phyloP scores from a whole-genome alignment of 2,329 filamentous ascomycete species.

The Zymoseptoria passerinii region DNA sequence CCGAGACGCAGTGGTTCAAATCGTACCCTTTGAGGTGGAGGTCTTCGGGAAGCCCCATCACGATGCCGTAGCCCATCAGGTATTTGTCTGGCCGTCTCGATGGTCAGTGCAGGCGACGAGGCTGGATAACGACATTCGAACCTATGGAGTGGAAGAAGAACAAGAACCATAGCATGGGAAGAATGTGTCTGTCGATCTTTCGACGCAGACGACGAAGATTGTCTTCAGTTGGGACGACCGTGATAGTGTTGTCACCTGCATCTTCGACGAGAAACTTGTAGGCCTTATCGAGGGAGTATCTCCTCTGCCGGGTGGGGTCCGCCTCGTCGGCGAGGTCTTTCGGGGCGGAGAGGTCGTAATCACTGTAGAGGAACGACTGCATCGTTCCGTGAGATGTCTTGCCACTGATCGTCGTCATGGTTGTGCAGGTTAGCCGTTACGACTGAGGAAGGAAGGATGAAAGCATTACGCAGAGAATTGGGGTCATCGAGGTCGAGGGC shows the following conservation, averaged over 20 bases:
- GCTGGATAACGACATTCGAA: neutral
- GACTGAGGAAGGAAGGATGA: neutral
- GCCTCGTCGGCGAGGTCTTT: neutral
- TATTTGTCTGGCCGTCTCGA: neutral
- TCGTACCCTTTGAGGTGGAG: slow-evolving; percentile 13
- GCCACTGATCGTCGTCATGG: neutral
- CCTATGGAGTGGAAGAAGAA: slow-evolving; percentile 6
- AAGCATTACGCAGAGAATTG: too few species aligned
- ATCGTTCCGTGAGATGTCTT: neutral
- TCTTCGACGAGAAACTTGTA: slow-evolving; percentile 1
- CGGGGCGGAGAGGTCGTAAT: neutral
- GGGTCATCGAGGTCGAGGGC: too few species aligned
- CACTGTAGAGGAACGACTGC: neutral
- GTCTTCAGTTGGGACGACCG: slow-evolving; percentile 2
- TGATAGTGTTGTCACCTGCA: neutral
- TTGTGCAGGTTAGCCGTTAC: neutral
- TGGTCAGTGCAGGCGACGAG: neutral
- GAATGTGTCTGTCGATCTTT: slow-evolving; percentile 14
- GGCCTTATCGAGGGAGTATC: slow-evolving; percentile 3
- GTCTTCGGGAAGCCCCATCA: slow-evolving; percentile 49
- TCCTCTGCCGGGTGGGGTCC: neutral
- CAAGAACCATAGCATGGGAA: slow-evolving; percentile 8
- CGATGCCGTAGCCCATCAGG: slow-evolving; percentile 48
- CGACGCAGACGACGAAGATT: slow-evolving; percentile 3
- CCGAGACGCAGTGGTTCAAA: slow-evolving; percentile 14